These are phyloP conservation scores for Epichloe sp. DNA, from an alignment of 2,329 filamentous ascomycete species.

Conservation along the genomic window DNA sequence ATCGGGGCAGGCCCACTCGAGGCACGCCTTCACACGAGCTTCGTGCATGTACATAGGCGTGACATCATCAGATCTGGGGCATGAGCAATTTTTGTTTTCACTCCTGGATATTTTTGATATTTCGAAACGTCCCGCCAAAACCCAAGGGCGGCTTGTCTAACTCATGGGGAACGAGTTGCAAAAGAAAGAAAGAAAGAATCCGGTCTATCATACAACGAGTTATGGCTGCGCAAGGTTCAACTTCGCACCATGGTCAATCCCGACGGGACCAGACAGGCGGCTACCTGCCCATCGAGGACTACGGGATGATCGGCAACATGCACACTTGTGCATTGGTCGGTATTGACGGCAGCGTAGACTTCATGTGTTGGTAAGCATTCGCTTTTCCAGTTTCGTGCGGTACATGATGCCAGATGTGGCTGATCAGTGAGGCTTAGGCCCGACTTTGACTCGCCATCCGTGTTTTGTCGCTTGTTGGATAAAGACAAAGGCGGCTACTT, in stretches of 20 bases:
- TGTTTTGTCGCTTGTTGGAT: conserved; percentile 64
- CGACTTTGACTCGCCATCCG: conserved; percentile 63
- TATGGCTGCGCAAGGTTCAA: conserved; percentile 22
- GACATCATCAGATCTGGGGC: neutral
- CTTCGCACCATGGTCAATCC: conserved; percentile 18
- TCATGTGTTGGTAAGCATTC: conserved; percentile 55
- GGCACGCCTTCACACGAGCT: no score
- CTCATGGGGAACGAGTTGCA: no score
- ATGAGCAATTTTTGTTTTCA: neutral
- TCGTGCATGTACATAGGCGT: neutral
- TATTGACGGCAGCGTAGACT: conserved; percentile 61
- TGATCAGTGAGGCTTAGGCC: conserved; percentile 35
- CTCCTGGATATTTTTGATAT: neutral
- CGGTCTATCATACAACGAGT: neutral
- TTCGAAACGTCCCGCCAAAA: neutral
- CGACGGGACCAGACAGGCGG: conserved; percentile 27
- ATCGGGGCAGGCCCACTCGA: neutral
- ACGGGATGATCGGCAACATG: conserved; percentile 73
- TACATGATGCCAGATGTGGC: neutral
- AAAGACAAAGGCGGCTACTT: conserved; percentile 65
- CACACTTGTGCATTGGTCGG: conserved; percentile 63
- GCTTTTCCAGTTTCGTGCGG: neutral
- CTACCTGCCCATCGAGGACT: conserved; percentile 57
- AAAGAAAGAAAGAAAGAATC: no score
- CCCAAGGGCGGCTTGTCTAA: neutral